phyloP scores from a whole-genome alignment of 257 asterid species.

The Ilex asprella region DNA sequence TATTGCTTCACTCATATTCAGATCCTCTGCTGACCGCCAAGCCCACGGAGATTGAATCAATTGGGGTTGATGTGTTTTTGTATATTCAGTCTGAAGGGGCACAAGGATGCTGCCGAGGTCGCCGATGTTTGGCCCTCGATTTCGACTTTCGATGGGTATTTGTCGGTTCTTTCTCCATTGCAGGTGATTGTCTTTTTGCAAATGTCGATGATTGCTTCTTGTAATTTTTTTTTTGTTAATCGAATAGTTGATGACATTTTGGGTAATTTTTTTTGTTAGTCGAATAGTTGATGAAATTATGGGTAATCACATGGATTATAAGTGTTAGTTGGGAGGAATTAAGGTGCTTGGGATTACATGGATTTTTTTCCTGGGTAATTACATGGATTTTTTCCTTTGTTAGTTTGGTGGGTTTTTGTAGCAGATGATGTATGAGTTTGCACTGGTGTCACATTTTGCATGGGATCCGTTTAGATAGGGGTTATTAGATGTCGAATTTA shows the following conservation, averaged over 20 bases:
- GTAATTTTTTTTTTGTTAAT: not conserved
- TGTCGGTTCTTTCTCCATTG: conserved; percentile 75
- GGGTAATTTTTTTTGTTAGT: not conserved
- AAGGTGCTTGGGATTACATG: too few species aligned
- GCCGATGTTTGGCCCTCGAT: conserved; percentile 97
- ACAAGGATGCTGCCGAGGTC: conserved; percentile 83
- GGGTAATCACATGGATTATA: too few species aligned
- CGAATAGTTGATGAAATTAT: too few species aligned
- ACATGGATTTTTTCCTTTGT: too few species aligned
- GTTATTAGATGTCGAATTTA: too few species aligned
- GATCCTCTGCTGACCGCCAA: conserved; percentile 52
- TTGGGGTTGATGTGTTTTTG: conserved; percentile 63
- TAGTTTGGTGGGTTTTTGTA: too few species aligned
- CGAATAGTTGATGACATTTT: too few species aligned
- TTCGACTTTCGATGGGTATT: conserved; percentile 76
- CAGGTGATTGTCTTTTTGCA: conserved; percentile 38
- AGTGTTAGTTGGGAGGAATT: too few species aligned
- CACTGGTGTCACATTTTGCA: too few species aligned
- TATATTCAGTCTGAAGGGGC: conserved; percentile 83
- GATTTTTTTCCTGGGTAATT: too few species aligned
- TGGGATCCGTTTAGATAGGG: too few species aligned
- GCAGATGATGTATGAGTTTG: too few species aligned
- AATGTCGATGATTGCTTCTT: not conserved
- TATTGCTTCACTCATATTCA: conserved; percentile 46
- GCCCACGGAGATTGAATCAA: conserved; percentile 40